phyloP scores from a whole-genome alignment of 495 filamentous ascomycete genomes.

The Xylaria longipes region DNA sequence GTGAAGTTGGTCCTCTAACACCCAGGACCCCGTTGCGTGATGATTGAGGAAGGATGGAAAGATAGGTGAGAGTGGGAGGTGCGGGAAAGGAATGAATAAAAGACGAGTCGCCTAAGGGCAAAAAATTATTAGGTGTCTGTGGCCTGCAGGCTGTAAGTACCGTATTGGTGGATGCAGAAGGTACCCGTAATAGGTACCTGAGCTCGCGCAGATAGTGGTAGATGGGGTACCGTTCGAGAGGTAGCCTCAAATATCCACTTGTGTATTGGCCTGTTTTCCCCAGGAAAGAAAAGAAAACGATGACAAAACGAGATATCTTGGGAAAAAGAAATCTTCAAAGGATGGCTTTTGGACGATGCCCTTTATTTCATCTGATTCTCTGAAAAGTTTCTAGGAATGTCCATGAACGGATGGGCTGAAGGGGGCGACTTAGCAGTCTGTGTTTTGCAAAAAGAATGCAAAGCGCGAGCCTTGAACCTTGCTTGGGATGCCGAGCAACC shows the following conservation, averaged over 20 bases:
- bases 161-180: conserved; percentile 20
- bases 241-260: not conserved
- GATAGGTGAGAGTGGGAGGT: conserved; percentile 20
- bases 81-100: conserved; percentile 15
- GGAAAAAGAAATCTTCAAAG: not conserved
- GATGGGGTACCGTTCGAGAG: not conserved
- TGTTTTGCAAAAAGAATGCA: conserved; percentile 7
- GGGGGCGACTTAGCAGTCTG: not conserved
- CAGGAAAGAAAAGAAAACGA: not conserved
- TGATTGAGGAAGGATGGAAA: conserved; percentile 20
- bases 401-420: not conserved
- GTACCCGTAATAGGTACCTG: conserved; percentile 11
- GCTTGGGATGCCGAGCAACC: not conserved
- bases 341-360: not conserved
- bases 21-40: conserved; percentile 26
- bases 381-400: not conserved
- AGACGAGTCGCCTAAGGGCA: conserved; percentile 28
- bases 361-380: conserved; percentile 2
- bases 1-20: conserved; percentile 27
- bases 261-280: not conserved
- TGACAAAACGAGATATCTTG: not conserved
- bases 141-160: conserved; percentile 36
- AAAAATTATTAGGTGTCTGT: conserved; percentile 43
- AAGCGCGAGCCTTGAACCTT: conserved; percentile 2
- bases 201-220: not conserved